Base-by-base conservation (phyloP, 2,329 filamentous ascomycete species). In the Rutstroemia sp. region DNA sequence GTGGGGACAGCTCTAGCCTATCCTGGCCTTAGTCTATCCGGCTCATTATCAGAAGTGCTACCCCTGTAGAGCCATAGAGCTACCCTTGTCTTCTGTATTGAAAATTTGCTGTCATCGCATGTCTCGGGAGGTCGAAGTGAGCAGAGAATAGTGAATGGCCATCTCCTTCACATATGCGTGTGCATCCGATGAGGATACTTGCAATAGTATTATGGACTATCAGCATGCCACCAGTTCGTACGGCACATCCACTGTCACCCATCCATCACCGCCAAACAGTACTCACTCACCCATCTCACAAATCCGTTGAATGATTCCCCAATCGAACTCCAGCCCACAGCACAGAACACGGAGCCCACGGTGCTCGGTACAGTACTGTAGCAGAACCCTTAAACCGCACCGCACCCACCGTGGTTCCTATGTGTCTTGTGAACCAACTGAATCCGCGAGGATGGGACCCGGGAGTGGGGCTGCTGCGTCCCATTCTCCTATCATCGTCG, bases 61-160 rank as follows among this genome's bases (percentile, higher is more conserved):
- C 14, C 48, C 48, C 23, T 39, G 48, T 25, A 5, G 23, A 34
- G 10, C 30, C 30, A 34, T 34, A 34, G 30, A 34, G 30, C 30
- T 34, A 34, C 30, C 30, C 30, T 34, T 34, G 30, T 34, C 12
- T 12, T 9, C 25, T 27, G 25, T 27, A n/a, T 8, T 25, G 18
- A 34, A 41, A 34, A 46, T 52, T 52, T 18, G 50, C 34, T 52
- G 50, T 52, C 50, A 52, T 41, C 39, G 50, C 50, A 52, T 52
- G 23, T 38, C 37, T 25, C 19, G 38, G 21, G 23, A 50, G 14
- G 21, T 23, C 9, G 9, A 2, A 23, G 4, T 7, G 34, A 39
- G 23, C 10, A 39, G 21, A 21, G 3, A 10, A 19, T n/a, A n/a
- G n/a, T n/a, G n/a, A n/a, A n/a, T n/a, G n/a, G 25, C 25, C 6